These are phyloP conservation scores for Sedum album DNA, from an alignment of 164 flowering plant genomes.

Conservation along the genomic window DNA sequence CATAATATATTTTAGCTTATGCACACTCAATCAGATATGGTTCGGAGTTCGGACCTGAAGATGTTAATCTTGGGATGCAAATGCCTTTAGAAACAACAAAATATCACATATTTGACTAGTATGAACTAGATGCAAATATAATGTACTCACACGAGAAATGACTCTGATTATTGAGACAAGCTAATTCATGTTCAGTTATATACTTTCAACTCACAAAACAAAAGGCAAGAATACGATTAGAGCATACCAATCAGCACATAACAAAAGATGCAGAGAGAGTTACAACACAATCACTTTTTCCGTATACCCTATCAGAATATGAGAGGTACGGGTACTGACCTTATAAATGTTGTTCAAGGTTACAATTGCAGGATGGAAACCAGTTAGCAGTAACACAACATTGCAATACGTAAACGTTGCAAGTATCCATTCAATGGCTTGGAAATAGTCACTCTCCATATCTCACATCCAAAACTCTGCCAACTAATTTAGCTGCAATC, in stretches of 20 bases:
- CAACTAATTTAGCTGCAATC: constrained; percentile 41
- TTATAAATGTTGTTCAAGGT: constrained; percentile 43
- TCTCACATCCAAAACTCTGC: constrained; percentile 52
- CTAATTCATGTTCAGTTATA: neutral
- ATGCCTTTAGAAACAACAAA: neutral
- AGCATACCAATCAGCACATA: too few species aligned
- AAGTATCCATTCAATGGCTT: constrained; percentile 70
- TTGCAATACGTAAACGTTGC: constrained; percentile 48
- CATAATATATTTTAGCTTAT: neutral
- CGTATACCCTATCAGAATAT: too few species aligned
- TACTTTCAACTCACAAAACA: neutral
- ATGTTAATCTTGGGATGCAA: neutral
- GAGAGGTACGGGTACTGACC: too few species aligned
- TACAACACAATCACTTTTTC: too few species aligned
- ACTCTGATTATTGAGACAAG: neutral
- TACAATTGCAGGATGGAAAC: constrained; percentile 45
- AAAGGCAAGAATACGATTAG: neutral
- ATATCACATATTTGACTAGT: neutral
- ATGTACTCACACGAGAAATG: neutral
- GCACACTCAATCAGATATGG: too few species aligned
- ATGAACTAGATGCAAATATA: neutral
- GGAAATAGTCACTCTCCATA: constrained; percentile 50
- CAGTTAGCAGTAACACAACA: constrained; percentile 56
- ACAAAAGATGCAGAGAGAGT: too few species aligned
- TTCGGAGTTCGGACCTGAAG: too few species aligned